Evolutionary conservation across 2,329 filamentous ascomycete species (phyloP), one percentile per base, ranked within the genome.

Genomic region (Geoglossum cookeanum): DNA sequence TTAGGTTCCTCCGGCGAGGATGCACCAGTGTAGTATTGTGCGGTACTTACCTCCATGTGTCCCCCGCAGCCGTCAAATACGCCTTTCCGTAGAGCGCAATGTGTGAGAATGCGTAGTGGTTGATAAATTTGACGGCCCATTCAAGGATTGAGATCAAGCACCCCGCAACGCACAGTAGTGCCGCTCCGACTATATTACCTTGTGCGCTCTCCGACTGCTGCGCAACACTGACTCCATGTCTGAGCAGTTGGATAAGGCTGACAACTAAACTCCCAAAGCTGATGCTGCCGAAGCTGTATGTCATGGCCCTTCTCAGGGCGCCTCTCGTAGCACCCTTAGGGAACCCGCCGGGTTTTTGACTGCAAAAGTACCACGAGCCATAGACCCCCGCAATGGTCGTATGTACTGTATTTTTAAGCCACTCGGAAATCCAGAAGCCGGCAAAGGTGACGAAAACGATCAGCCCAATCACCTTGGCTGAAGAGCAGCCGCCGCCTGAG

Each of bases 351-450:
- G 79, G 70, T 58, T 79, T 77, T 32, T 77, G 71, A 6, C 75
- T 71, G 62, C 79, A 84, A 68, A 94, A 96, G 72, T 94, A 97
- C 91, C 91, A 97, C 0, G 85, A 84, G 0, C 88, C 90, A 64
- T 94, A 96, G 0, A 95, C 83, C 0, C 91, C 90, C 0, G 88
- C 85, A 59, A 95, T 85, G 29, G 82, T 89, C 1, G 84, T 85
- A 67, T 97, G 89, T 52, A 95, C 87, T 0, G 87, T 89, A 70
- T 94, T 95, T 74, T 96, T 96, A 63, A 96, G 73, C 78, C 85
- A 91, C 68, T 97, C 91, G 1, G 86, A 84, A 61, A 95, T 83
- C 91, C 91, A 97, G 71, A 94, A 96, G 70, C 83, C 87, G 56
- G 89, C 84, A 65, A 97, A 96, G 0, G 89, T 94, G 62, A 89